Percentiles rank a stretch among this genome's conserved stretches.
These are phyloP conservation scores for Ceriops zippeliana DNA, from an alignment of 345 rosid species.

Conservation along the genomic window DNA sequence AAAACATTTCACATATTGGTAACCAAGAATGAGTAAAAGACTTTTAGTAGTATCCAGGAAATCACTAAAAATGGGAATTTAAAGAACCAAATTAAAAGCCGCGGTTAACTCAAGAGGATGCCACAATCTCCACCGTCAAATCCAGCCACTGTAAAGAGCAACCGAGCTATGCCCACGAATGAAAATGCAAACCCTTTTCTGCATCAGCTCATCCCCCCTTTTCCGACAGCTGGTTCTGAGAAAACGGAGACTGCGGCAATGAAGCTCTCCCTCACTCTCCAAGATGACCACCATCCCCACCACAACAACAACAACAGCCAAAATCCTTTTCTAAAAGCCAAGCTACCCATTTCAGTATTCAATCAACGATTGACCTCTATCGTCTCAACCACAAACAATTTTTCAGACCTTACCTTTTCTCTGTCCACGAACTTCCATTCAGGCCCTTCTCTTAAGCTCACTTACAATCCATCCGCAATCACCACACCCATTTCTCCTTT, in stretches of 20 bases:
- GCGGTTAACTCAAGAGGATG: too few species aligned
- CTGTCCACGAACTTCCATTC: slow-evolving; percentile 53
- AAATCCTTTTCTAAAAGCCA: slow-evolving; percentile 43
- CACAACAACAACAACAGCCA: not conserved
- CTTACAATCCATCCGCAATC: slow-evolving; percentile 30
- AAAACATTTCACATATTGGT: too few species aligned
- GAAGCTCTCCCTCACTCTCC: slow-evolving; percentile 54
- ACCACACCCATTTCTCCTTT: slow-evolving; percentile 31
- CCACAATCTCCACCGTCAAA: too few species aligned
- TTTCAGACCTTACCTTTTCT: slow-evolving; percentile 36
- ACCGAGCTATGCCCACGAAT: too few species aligned
- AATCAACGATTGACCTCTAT: slow-evolving; percentile 47
- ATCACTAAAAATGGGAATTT: too few species aligned
- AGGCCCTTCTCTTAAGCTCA: slow-evolving; percentile 54
- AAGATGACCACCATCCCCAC: slow-evolving; percentile 20
- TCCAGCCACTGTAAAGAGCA: too few species aligned
- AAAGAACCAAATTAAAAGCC: too few species aligned
- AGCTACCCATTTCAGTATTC: slow-evolving; percentile 45
- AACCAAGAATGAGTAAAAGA: too few species aligned
- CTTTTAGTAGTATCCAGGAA: too few species aligned
- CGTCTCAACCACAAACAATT: slow-evolving; percentile 23
- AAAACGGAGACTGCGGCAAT: slow-evolving; percentile 13
- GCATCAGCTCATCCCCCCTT: too few species aligned
- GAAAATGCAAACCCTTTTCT: too few species aligned
- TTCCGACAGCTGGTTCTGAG: too few species aligned